These are phyloP conservation scores for Trichosanthes cucumerina DNA, from an alignment of 306 rosid species.

Conservation along the genomic window DNA sequence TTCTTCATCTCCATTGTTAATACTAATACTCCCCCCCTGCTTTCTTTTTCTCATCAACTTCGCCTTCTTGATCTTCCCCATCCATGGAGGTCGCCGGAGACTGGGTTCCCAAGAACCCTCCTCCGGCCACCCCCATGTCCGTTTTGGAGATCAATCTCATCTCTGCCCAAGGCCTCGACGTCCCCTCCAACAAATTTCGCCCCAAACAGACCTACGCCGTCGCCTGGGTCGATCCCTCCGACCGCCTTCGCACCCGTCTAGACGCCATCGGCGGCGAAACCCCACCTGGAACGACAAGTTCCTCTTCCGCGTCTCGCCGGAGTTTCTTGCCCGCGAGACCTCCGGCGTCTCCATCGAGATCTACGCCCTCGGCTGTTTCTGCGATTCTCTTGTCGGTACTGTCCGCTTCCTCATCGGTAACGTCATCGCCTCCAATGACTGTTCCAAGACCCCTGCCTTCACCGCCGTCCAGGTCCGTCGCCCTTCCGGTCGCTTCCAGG, in stretches of 20 bases:
- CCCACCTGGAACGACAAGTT: constrained; percentile 93
- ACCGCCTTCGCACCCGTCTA: constrained; percentile 55
- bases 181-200: constrained; percentile 30
- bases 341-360: constrained; percentile 55
- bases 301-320: constrained; percentile 63
- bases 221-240: constrained; percentile 48
- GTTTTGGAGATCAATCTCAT: constrained; percentile 84
- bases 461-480: constrained; percentile 69
- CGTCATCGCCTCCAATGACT: constrained; percentile 22
- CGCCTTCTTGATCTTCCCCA: constrained; percentile 22
- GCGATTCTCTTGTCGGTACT: constrained; percentile 52
- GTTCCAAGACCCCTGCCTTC: constrained; percentile 39
- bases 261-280: constrained; percentile 57
- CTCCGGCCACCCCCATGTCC: constrained; percentile 16
- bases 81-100: constrained; percentile 18
- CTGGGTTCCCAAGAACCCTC: constrained; percentile 10
- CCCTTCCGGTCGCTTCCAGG: constrained; percentile 73
- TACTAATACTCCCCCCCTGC: neutral
- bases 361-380: constrained; percentile 50
- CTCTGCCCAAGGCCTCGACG: constrained; percentile 72
- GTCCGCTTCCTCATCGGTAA: constrained; percentile 64
- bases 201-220: constrained; percentile 53
- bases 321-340: constrained; percentile 61
- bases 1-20: constrained; percentile 20
- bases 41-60: neutral